Conservation (phyloP, 1,284 basidiomycete genomes). For the Naganishia cerealis region DNA sequence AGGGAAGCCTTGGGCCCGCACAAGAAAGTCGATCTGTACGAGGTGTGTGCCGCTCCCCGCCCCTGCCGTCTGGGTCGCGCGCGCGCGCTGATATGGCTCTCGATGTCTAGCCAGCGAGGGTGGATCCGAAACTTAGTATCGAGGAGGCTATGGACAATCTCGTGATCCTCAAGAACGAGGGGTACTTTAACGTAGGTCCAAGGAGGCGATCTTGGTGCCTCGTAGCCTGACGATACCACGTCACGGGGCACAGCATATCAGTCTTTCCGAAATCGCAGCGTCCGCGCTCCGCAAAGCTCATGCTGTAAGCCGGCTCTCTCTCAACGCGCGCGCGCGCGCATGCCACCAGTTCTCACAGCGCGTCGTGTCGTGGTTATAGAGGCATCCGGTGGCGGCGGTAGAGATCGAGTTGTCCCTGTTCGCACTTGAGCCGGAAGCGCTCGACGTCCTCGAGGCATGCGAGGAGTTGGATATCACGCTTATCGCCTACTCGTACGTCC, state of each 20-base stretch:
- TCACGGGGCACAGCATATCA: constrained; percentile 32
- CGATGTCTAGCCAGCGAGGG: constrained; percentile 19
- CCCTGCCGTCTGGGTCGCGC: neutral
- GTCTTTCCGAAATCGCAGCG: constrained; percentile 35
- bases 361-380: constrained; percentile 41
- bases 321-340: neutral
- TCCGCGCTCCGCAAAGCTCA: constrained; percentile 34
- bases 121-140: constrained; percentile 32
- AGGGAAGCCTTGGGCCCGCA: constrained; percentile 56
- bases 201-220: neutral
- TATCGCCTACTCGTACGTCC: constrained; percentile 59
- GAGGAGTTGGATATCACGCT: constrained; percentile 60
- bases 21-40: constrained; percentile 58
- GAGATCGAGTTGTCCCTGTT: constrained; percentile 63
- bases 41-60: constrained; percentile 19
- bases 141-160: constrained; percentile 37
- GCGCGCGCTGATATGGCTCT: neutral
- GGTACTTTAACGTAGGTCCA: constrained; percentile 29
- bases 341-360: neutral
- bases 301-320: constrained; percentile 25
- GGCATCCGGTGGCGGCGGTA: constrained; percentile 58
- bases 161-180: constrained; percentile 34
- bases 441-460: constrained; percentile 51
- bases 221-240: neutral
- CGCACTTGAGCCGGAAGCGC: constrained; percentile 57